Conservation (phyloP, 106 monocot species). For the Dendrobium officinale region DNA sequence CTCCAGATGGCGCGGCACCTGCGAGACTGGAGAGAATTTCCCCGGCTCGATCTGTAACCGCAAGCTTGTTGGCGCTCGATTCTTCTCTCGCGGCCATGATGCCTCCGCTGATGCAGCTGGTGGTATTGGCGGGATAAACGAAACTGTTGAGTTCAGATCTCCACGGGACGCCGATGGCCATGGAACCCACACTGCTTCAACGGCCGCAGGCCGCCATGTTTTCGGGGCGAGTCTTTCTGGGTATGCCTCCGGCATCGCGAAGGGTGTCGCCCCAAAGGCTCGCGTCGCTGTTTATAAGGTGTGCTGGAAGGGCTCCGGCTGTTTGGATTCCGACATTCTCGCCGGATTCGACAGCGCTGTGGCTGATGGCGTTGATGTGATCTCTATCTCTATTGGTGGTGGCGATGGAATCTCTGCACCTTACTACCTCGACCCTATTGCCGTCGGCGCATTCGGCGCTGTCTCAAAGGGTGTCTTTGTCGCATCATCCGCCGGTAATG, state of each 20-base stretch:
- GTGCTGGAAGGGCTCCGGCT: slow-evolving; percentile 85
- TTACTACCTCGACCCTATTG: slow-evolving; percentile 93
- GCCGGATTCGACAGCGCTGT: slow-evolving; percentile 92
- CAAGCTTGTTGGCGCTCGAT: slow-evolving; percentile 91
- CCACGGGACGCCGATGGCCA: slow-evolving; percentile 94
- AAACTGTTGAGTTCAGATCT: slow-evolving; percentile 62
- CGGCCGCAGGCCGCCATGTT: slow-evolving; percentile 82
- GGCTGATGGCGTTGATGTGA: slow-evolving; percentile 82
- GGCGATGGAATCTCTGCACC: slow-evolving; percentile 74
- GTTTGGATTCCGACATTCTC: slow-evolving; percentile 95
- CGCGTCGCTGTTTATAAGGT: slow-evolving; percentile 84
- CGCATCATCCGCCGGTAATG: slow-evolving; percentile 84
- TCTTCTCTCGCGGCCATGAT: slow-evolving; percentile 73
- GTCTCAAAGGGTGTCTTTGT: slow-evolving; percentile 69
- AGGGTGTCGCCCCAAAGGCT: slow-evolving; percentile 94
- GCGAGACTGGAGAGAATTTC: slow-evolving; percentile 58
- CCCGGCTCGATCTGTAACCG: slow-evolving; percentile 55
- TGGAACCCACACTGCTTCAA: slow-evolving; percentile 94
- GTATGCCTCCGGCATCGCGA: slow-evolving; percentile 84
- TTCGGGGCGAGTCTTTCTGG: slow-evolving; percentile 73
- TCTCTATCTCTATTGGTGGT: slow-evolving; percentile 89
- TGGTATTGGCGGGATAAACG: slow-evolving; percentile 46
- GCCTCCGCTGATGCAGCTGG: slow-evolving; percentile 35
- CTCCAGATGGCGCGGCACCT: slow-evolving; percentile 66
- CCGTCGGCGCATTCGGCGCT: slow-evolving; percentile 78